Evolutionary conservation across 75 land plant genomes (phyloP).

Genomic region (Larix kaempferi): DNA sequence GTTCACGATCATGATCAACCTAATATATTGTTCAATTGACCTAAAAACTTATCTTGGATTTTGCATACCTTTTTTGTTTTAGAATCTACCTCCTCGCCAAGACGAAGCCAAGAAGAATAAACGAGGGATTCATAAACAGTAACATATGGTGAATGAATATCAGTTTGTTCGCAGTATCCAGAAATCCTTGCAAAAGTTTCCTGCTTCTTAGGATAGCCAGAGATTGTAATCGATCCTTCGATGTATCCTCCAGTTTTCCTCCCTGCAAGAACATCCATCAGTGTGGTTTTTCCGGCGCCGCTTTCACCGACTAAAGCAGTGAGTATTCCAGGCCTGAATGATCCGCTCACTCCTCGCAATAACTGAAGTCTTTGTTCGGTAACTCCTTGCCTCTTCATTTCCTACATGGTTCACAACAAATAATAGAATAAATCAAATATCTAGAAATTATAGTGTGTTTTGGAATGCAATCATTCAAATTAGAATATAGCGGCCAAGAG

Average conservation of each 20-base stretch:
- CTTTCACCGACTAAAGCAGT: slow-evolving; percentile 24
- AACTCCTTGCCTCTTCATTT: slow-evolving; percentile 24
- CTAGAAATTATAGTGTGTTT: no score
- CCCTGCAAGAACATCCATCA: slow-evolving; percentile 28
- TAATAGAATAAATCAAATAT: no score
- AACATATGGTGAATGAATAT: slow-evolving; percentile 19
- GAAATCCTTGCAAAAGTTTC: slow-evolving; percentile 26
- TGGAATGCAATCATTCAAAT: background rate
- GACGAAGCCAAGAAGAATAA: slow-evolving; percentile 25
- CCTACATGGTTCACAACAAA: slow-evolving; percentile 6
- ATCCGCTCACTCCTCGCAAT: slow-evolving; percentile 10
- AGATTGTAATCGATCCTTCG: slow-evolving; percentile 18
- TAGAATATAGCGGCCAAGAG: background rate
- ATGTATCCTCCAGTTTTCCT: slow-evolving; percentile 24
- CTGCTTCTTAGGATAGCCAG: slow-evolving; percentile 22
- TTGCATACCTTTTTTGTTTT: slow-evolving; percentile 11
- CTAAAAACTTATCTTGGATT: background rate
- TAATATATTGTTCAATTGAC: background rate
- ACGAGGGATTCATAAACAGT: slow-evolving; percentile 22
- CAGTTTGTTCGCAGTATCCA: slow-evolving; percentile 22
- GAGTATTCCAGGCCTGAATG: slow-evolving; percentile 27
- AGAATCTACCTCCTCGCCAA: slow-evolving; percentile 3
- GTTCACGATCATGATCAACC: background rate
- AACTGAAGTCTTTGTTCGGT: slow-evolving; percentile 13
- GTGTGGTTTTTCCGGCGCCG: slow-evolving; percentile 21